These are phyloP conservation scores for Monosporozyma servazzii DNA, from an alignment of 805 yeast genomes.

Conservation along the genomic window DNA sequence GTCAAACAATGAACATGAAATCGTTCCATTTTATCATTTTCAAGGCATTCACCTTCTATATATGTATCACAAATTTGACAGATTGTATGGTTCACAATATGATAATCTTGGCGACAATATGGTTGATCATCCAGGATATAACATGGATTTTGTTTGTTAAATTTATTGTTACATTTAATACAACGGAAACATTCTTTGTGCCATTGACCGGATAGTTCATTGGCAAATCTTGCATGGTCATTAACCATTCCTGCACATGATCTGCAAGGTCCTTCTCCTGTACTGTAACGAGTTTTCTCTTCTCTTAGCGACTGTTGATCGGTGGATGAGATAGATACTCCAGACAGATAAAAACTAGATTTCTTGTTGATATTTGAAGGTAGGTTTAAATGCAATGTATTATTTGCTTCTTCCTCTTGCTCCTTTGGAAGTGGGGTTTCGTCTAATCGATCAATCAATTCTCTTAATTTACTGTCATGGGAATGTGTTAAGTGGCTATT, in stretches of 20 bases:
- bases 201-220: slow-evolving; percentile 83
- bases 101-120: slow-evolving; percentile 71
- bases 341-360: slow-evolving; percentile 27
- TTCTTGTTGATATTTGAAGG: slow-evolving; percentile 10
- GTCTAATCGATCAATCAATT: background rate
- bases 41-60: slow-evolving; percentile 86
- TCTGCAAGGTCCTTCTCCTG: slow-evolving; percentile 80
- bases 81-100: slow-evolving; percentile 60
- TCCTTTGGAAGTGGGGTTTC: background rate
- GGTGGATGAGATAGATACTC: slow-evolving; percentile 2
- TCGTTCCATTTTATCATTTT: slow-evolving; percentile 57
- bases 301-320: background rate
- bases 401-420: background rate
- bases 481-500: background rate
- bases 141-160: slow-evolving; percentile 53
- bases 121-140: slow-evolving; percentile 76
- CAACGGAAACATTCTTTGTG: slow-evolving; percentile 82
- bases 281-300: slow-evolving; percentile 27
- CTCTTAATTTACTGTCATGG: background rate
- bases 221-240: background rate
- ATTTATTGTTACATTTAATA: slow-evolving; percentile 46
- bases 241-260: slow-evolving; percentile 49
- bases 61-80: slow-evolving; percentile 66
- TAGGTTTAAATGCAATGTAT: background rate
- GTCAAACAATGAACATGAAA: slow-evolving; percentile 69